Conservation (phyloP, 495 filamentous ascomycete genomes). For the Trypethelium eluteriae region DNA sequence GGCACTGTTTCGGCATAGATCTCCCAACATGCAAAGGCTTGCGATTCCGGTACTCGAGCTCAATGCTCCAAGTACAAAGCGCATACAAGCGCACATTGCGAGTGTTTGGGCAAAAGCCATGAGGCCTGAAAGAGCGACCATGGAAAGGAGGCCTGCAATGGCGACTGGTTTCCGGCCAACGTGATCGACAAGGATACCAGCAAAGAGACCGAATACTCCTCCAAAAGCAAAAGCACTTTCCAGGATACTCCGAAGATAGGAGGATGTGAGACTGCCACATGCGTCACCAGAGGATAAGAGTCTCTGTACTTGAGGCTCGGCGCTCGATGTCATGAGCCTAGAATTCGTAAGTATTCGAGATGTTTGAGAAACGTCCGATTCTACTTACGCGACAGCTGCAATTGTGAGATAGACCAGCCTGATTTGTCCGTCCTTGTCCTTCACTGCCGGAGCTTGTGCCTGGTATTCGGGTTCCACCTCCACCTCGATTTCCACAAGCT, state of each 20-base stretch:
- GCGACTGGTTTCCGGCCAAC: not conserved
- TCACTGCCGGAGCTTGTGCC: not conserved
- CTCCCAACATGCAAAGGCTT: conserved; percentile 4
- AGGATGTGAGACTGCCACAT: conserved; percentile 9
- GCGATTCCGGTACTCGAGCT: not conserved
- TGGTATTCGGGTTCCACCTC: conserved; percentile 9
- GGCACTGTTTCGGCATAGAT: not conserved
- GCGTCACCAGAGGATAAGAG: not conserved
- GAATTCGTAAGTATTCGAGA: not conserved
- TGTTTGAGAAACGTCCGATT: not conserved
- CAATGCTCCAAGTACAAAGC: conserved; percentile 4
- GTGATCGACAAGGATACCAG: not conserved
- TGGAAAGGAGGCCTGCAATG: conserved; percentile 3
- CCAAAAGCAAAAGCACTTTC: not conserved
- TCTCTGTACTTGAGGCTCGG: conserved; percentile 1
- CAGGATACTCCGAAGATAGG: not conserved
- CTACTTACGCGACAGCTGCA: not conserved
- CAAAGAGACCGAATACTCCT: conserved; percentile 1
- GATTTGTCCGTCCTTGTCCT: not conserved
- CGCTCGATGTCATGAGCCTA: conserved; percentile 1
- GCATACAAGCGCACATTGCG: not conserved
- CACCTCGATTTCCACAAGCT: not conserved
- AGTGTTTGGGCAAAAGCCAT: conserved; percentile 3
- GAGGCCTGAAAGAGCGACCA: not conserved
- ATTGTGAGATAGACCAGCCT: conserved; percentile 2